Conservation (phyloP, 352 stramenopile genomes). For the Phytopythium chamaehyphon region DNA sequence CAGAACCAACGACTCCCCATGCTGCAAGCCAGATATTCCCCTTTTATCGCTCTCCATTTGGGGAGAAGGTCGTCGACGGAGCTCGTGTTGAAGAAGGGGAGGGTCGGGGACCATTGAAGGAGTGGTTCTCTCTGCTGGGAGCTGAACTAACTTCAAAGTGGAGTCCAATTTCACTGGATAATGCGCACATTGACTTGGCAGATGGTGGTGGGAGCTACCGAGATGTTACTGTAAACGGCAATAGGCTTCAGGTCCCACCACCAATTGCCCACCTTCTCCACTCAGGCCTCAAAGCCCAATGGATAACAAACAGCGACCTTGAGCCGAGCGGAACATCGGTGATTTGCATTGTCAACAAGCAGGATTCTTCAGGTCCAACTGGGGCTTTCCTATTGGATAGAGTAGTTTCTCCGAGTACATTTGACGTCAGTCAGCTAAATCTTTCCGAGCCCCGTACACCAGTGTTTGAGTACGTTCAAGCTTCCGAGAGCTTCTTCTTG, state of each 20-base stretch:
- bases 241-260: slow-evolving; percentile 36
- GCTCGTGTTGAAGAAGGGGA: slow-evolving; percentile 69
- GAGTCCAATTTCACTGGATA: slow-evolving; percentile 21
- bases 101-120: slow-evolving; percentile 67
- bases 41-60: slow-evolving; percentile 66
- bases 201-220: slow-evolving; percentile 11
- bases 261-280: slow-evolving; percentile 10
- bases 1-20: slow-evolving; percentile 5
- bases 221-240: slow-evolving; percentile 37
- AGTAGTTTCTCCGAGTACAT: slow-evolving; percentile 26
- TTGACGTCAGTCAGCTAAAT: slow-evolving; percentile 31
- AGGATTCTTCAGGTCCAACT: slow-evolving; percentile 6
- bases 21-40: slow-evolving; percentile 36
- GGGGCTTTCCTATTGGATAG: slow-evolving; percentile 50
- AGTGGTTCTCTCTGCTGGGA: slow-evolving; percentile 60
- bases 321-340: slow-evolving; percentile 18
- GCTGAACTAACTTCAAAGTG: slow-evolving; percentile 40
- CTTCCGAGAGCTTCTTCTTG: slow-evolving; percentile 60
- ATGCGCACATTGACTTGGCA: background rate
- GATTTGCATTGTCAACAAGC: slow-evolving; percentile 46
- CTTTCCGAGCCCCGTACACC: slow-evolving; percentile 35
- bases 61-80: slow-evolving; percentile 60
- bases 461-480: slow-evolving; percentile 54
- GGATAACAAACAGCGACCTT: slow-evolving; percentile 6
- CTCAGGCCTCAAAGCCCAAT: slow-evolving; percentile 36